Evolutionary conservation across 805 yeast species (phyloP), one percentile per base, ranked within the genome.

Genomic region (Candida anglica): DNA sequence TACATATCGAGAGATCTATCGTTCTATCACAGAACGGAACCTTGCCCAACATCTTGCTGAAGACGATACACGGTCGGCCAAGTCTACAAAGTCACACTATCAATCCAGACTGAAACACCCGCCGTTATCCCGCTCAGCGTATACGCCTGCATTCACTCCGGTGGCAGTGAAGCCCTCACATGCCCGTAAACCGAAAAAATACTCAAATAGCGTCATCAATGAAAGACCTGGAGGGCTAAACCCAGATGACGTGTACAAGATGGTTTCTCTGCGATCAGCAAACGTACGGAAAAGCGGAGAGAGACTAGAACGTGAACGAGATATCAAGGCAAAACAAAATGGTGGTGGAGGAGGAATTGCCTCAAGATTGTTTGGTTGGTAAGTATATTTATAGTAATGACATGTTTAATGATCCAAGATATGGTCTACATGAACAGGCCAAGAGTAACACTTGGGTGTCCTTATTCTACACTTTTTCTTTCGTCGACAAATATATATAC

Each of bases 311-410:
- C n/a, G n/a, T n/a, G n/a, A n/a, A n/a, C n/a, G n/a, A n/a, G n/a
- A n/a, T n/a, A n/a, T n/a, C n/a, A n/a, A n/a, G n/a, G n/a, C n/a
- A n/a, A n/a, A n/a, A n/a, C n/a, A n/a, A n/a, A n/a, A n/a, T n/a
- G n/a, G n/a, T n/a, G n/a, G n/a, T n/a, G 27, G 32, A 13, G 30
- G 41, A 18, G 46, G 58, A 6, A 43, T 58, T 30, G 48, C 61
- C 8, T 46, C 57, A 3, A 43, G 64, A 28, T 41, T 66, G 8
- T 65, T 66, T 46, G 71, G 71, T 5, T 66, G 72, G 71, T 65
- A 21, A 11, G 9, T 9, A 21, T 21, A n/a, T n/a, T n/a, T n/a
- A n/a, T n/a, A n/a, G n/a, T n/a, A n/a, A n/a, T n/a, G n/a, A n/a
- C n/a, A n/a, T n/a, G n/a, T n/a, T n/a, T n/a, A n/a, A n/a, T n/a